Evolutionary conservation across 306 rosid genomes (phyloP), one percentile per base, ranked within the genome.

Genomic region (Parietaria judaica): DNA sequence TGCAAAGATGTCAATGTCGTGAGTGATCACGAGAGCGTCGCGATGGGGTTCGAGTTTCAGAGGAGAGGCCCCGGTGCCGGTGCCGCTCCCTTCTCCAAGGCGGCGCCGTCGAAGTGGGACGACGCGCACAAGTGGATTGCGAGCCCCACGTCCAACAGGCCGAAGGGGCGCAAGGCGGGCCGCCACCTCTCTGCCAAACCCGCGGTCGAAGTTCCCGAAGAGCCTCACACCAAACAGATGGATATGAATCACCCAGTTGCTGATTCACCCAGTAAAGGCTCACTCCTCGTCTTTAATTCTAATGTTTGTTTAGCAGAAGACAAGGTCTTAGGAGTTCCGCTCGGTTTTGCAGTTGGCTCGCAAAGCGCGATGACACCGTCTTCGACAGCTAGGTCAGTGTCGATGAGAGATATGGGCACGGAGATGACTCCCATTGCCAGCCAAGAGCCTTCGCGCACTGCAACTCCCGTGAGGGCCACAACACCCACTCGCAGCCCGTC

Each of bases 71-170:
- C 61, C 85, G n/a, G 81, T 80, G 59, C 89, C 91, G 3, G 56
- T 75, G 31, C 31, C 63, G 84, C 82, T 16, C 88, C 95, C 0
- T 86, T 92, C 66, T 92, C 98, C 34, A 88, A 92, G 70, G 95
- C 98, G 15, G 88, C 95, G 1, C 95, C 90, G 16, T 92, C 98
- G 55, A 92, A 92, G 68, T 92, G 98, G 98, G 96, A 85, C 53
- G 96, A 92, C 80, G 98, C 98, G 6, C 96, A 88, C 79, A 88
- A 92, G 75, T 92, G 98, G 98, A 88, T 92, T 58, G 95, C 95
- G 2, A 88, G 98, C 69, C 96, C 96, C 15, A 92, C 83, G 36
- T 77, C 86, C 9, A 85, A 84, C 70, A 64, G 85, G 68, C 84
- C 90, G 0, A 92, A 86, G 79, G 65, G 72, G 48, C 85, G 88